A percentile compares a stretch with the other conserved stretches of the same genome.
Conservation (phyloP, 1,139 yeast genomes). For the Yamadazyma sp. region DNA sequence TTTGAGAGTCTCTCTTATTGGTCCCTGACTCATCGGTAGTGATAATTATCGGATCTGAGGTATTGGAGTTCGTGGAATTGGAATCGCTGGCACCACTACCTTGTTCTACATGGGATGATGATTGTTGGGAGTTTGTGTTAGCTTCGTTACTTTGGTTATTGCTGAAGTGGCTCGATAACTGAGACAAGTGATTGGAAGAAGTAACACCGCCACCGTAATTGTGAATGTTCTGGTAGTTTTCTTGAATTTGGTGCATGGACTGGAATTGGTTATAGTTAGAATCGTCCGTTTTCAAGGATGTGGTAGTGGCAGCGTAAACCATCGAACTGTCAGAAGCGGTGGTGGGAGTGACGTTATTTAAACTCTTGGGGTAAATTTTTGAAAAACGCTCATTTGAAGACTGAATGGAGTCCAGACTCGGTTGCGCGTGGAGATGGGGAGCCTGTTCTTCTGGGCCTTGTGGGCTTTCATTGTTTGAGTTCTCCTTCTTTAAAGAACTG, state of each 20-base stretch:
- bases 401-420: neutral
- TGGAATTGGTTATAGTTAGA: conserved; percentile 10
- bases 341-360: conserved; percentile 48
- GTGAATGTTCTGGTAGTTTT: conserved; percentile 9
- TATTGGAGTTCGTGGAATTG: conserved; percentile 6
- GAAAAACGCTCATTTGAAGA: conserved; percentile 8
- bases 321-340: conserved; percentile 65
- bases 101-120: conserved; percentile 9
- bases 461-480: conserved; percentile 13
- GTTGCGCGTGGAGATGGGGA: neutral
- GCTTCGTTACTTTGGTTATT: neutral
- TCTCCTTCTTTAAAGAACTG: conserved; percentile 42
- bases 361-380: conserved; percentile 24
- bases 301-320: conserved; percentile 64
- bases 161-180: conserved; percentile 2
- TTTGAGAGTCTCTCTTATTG: conserved; percentile 25
- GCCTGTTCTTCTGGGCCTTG: neutral
- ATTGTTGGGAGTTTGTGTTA: neutral
- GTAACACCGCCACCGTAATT: neutral
- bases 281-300: conserved; percentile 15
- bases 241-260: conserved; percentile 12
- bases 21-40: conserved; percentile 51
- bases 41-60: conserved; percentile 33
- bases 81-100: conserved; percentile 3
- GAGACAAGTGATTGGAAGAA: conserved; percentile 7